Evolutionary conservation across 805 yeast species (phyloP), one percentile per base, ranked within the genome.

Genomic region (Candida cerambycidarum): DNA sequence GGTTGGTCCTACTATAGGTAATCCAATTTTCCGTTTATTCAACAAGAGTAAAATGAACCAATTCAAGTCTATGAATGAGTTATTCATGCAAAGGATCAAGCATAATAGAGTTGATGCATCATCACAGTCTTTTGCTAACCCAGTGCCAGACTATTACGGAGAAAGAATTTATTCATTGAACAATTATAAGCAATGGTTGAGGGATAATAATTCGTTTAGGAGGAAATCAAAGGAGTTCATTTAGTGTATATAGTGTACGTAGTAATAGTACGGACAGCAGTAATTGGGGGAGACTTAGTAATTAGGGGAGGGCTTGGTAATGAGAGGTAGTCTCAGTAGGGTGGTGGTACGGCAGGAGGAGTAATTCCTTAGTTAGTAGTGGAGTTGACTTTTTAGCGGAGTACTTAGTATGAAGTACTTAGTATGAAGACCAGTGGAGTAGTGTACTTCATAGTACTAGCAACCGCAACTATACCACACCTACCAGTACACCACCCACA

Each of bases 71-170:
- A 90, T 85, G 67, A 89, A 92, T 58, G 77, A 81, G 51, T 71
- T 76, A 30, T 93, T 92, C 54, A 71, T 92, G 60, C 76, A 77
- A 51, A 92, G 80, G 58, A 76, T 93, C 49, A 79, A 78, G 53
- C 72, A 73, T 44, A 85, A 89, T 65, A 76, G 99, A 56, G 97
- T 90, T 23, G 96, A 93, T 68, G 96, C 99, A 15, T 78, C 90
- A 14, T 80, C 85, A 43, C 97, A 90, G 67, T 80, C 89, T 57
- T 84, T 89, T 66, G 77, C 86, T 42, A 93, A 92, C 65, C 98
- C 98, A 11, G 95, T 93, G 36, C 97, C 97, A n/a, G 99, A 93
- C 65, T 93, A 89, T 67, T 93, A 93, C 61, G 99, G 99, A 31
- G 99, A 93, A 68, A 87, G 87, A 65, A 90, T 93, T 48, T 88